Evolutionary conservation across 225 moss, liverwort and hornwort genomes (phyloP), one percentile per base, ranked within the genome.

Genomic region (Neckera pumila): DNA sequence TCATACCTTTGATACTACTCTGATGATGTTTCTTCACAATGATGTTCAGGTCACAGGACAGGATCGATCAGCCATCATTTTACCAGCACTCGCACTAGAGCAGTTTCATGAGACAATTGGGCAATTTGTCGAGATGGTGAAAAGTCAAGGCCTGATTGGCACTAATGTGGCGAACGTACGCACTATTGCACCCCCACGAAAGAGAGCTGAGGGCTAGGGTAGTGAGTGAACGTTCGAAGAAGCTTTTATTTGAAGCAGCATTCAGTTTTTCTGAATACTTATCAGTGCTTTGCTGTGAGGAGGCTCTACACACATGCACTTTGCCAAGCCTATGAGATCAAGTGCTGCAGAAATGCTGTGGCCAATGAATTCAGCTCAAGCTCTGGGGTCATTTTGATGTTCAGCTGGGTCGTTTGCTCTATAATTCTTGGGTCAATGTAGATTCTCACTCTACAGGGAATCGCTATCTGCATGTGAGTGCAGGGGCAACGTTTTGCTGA

Each of bases 101-200:
- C 95, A 95, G 86, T 95, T 94, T 86, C 93, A 95, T 70, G 95
- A 95, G 89, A 93, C 92, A 26, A 91, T 95, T 78, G 95, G 95
- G 73, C 95, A 95, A 71, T 95, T 95, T 89, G 95, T 95, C 40
- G 95, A 95, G 87, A 95, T 94, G 92, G 95, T 95, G 95, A 95
- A 94, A 86, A 95, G 95, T 88, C 93, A 94, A 90, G 93, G 95
- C 87, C 80, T 88, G 54, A 89, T 92, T 76, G 89, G 91, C 87
- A 85, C 95, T 33, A 92, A 92, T 80, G 95, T 94, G 90, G 93
- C 92, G 89, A 95, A 95, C 89, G 92, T 95, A 91, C 95, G 95
- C 92, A 95, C 95, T 87, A 94, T 95, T 90, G 95, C 92, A 85
- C 92, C 95, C 91, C 93, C 92, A 91, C 91, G 95, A 91, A 95